These are phyloP conservation scores for Paecilomyces sp. DNA, from an alignment of 2,329 filamentous ascomycete genomes.

Conservation along the genomic window DNA sequence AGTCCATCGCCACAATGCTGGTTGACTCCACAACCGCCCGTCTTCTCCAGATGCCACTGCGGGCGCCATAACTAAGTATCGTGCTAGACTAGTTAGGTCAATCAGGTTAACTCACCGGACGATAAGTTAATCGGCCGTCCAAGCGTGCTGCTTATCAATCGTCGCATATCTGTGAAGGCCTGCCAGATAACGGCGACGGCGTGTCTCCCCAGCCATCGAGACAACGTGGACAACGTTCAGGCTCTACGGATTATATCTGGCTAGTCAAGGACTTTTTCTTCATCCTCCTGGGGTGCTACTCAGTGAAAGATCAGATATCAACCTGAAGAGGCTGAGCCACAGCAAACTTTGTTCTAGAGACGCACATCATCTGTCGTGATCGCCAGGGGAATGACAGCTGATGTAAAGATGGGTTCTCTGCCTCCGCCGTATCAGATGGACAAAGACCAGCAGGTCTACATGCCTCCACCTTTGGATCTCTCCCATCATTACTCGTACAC, in stretches of 20 bases:
- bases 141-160: neutral
- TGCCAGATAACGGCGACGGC: neutral
- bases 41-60: neutral
- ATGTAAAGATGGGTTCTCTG: neutral
- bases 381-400: neutral
- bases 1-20: neutral
- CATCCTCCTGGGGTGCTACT: neutral
- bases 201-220: neutral
- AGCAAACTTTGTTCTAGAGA: neutral
- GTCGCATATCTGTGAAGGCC: neutral
- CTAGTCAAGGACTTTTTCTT: neutral
- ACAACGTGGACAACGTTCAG: neutral
- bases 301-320: neutral
- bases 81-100: neutral
- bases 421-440: neutral
- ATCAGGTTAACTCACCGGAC: neutral
- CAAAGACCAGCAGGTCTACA: neutral
- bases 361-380: neutral
- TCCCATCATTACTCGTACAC: conserved; percentile 70
- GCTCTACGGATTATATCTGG: neutral
- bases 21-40: neutral
- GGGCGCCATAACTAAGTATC: neutral
- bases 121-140: neutral
- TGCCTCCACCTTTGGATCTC: conserved; percentile 59
- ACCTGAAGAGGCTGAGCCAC: neutral